Conservation (phyloP, 1,284 basidiomycete species). For the Schizophyllum amplum region DNA sequence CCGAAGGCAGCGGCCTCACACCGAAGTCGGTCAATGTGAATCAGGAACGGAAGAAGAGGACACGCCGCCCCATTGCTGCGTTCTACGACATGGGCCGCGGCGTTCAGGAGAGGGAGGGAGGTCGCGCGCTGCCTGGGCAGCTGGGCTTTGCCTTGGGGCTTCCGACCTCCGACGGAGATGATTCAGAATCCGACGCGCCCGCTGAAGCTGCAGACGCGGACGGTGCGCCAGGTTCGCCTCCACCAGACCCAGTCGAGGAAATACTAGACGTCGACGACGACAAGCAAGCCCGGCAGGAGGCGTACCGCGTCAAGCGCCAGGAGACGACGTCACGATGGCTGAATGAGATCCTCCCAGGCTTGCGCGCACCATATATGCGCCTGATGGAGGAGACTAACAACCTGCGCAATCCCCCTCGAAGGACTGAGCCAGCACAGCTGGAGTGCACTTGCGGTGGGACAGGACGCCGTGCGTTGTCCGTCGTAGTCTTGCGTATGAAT, state of each 20-base stretch:
- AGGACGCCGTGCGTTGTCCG: not conserved
- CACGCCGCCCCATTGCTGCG: too few species aligned
- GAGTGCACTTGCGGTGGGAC: not conserved
- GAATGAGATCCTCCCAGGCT: not conserved
- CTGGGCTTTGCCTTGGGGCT: too few species aligned
- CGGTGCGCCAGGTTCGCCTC: too few species aligned
- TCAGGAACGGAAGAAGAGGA: not conserved
- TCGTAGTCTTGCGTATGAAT: not conserved
- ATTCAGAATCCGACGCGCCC: too few species aligned
- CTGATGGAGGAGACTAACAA: not conserved
- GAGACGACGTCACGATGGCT: constrained; percentile 1
- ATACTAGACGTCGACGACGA: not conserved
- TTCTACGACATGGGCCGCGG: not conserved
- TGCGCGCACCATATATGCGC: not conserved
- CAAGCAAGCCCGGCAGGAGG: not conserved
- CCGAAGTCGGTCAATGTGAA: not conserved
- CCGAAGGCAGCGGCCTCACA: not conserved
- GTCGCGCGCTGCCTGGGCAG: too few species aligned
- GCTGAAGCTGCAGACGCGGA: not conserved
- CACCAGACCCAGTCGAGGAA: too few species aligned
- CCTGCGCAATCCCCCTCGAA: not conserved
- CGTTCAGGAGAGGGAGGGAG: not conserved
- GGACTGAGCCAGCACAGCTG: not conserved
- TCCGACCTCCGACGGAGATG: too few species aligned
- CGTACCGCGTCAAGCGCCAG: not conserved